Conservation (phyloP, 2,329 filamentous ascomycete species). For the Fusarium oligoseptatum region DNA sequence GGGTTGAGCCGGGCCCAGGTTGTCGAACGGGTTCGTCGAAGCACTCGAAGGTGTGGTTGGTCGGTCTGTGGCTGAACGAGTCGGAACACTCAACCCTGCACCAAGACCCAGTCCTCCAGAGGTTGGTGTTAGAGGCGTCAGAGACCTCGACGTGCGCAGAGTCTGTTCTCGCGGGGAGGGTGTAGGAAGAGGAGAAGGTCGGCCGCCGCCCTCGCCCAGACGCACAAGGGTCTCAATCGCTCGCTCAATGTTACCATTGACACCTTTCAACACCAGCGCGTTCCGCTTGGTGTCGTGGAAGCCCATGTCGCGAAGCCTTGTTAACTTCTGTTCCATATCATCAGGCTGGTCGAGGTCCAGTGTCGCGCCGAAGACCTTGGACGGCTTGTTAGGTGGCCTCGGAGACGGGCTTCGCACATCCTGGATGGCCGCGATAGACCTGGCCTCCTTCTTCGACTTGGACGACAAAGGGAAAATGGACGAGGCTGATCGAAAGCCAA, state of each 20-base stretch:
- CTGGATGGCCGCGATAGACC: conserved; percentile 47
- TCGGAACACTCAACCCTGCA: conserved; percentile 51
- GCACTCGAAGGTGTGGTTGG: conserved; percentile 58
- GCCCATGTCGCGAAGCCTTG: conserved; percentile 87
- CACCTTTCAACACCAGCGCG: conserved; percentile 81
- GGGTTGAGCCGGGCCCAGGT: conserved; percentile 65
- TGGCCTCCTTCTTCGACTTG: conserved; percentile 69
- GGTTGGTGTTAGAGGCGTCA: conserved; percentile 65
- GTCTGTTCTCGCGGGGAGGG: conserved; percentile 61
- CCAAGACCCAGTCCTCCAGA: conserved; percentile 49
- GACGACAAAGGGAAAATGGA: conserved; percentile 76
- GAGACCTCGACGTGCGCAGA: conserved; percentile 63
- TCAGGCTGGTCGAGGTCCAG: conserved; percentile 67
- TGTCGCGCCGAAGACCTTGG: conserved; percentile 77
- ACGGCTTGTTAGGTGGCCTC: conserved; percentile 71
- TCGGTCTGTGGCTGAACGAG: conserved; percentile 48
- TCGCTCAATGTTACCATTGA: conserved; percentile 87
- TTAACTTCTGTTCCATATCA: conserved; percentile 81
- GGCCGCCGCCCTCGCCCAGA: conserved; percentile 77
- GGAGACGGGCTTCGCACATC: conserved; percentile 51
- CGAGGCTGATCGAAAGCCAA: conserved; percentile 70
- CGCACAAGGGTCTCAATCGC: conserved; percentile 87
- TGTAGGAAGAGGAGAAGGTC: conserved; percentile 51
- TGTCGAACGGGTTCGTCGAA: conserved; percentile 78
- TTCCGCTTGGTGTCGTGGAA: conserved; percentile 89